These are phyloP conservation scores for Pichia sp. DNA, from an alignment of 1,139 yeast genomes.

Conservation along the genomic window DNA sequence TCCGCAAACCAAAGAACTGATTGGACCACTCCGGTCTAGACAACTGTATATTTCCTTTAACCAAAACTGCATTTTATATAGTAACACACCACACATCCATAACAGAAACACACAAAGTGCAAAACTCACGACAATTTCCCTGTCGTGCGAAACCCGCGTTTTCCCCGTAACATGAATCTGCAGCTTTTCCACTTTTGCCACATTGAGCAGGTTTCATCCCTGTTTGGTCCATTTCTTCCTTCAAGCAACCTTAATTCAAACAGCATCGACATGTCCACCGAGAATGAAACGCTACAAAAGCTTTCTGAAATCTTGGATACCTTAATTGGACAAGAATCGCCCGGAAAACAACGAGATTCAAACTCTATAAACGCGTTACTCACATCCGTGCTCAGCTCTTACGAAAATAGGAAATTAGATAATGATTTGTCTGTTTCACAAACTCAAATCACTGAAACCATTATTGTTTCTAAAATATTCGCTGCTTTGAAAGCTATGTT, in stretches of 20 bases:
- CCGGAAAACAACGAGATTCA: conserved; percentile 23
- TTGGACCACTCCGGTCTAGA: background rate
- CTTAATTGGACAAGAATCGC: conserved; percentile 22
- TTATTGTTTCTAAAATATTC: conserved; percentile 26
- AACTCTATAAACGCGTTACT: conserved; percentile 27
- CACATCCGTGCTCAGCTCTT: conserved; percentile 25
- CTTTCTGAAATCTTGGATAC: conserved; percentile 26
- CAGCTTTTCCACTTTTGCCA: too few species aligned
- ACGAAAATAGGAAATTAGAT: conserved; percentile 16
- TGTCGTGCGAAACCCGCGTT: too few species aligned
- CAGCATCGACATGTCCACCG: conserved; percentile 6
- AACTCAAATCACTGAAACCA: conserved; percentile 13
- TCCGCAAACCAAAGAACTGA: conserved; percentile 54
- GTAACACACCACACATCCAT: background rate
- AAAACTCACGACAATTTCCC: too few species aligned
- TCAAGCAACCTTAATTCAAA: too few species aligned
- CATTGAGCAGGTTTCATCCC: too few species aligned
- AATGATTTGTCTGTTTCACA: background rate
- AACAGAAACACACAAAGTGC: too few species aligned
- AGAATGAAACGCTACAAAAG: conserved; percentile 16
- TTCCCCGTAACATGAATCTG: too few species aligned
- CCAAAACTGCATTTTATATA: background rate
- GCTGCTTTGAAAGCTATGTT: conserved; percentile 22
- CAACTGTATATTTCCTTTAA: too few species aligned
- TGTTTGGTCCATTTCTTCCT: background rate